Evolutionary conservation across 225 moss, liverwort and hornwort genomes (phyloP).

Genomic region (Physcomitrium patens): DNA sequence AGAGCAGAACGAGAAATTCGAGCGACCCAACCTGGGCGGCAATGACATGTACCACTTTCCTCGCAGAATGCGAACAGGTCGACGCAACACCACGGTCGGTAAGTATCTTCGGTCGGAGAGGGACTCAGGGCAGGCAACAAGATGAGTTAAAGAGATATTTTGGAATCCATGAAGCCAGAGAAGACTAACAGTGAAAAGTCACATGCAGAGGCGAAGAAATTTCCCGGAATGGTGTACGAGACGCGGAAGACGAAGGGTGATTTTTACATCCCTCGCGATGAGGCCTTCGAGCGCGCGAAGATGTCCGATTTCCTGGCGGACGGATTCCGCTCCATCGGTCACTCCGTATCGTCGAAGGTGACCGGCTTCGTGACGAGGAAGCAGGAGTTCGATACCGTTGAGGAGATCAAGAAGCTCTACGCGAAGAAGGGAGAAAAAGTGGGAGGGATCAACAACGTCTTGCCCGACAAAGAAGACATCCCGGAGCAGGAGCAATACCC

Average conservation of each 20-base stretch:
- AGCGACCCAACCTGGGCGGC: slow-evolving; percentile 57
- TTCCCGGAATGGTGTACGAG: slow-evolving; percentile 14
- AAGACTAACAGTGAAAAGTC: neutral
- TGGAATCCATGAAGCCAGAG: neutral
- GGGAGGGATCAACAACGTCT: slow-evolving; percentile 32
- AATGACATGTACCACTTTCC: slow-evolving; percentile 48
- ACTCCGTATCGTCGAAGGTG: neutral
- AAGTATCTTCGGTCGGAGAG: neutral
- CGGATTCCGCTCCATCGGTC: slow-evolving; percentile 12
- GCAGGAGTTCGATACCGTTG: slow-evolving; percentile 18
- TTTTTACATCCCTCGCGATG: slow-evolving; percentile 72
- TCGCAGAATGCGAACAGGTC: slow-evolving; percentile 65
- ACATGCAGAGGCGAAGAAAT: slow-evolving; percentile 1
- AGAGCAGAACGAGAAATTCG: slow-evolving; percentile 30
- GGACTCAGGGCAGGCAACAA: too few relatives aligned
- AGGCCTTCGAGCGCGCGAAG: slow-evolving; percentile 59
- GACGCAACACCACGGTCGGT: slow-evolving; percentile 38
- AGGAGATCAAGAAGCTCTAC: slow-evolving; percentile 46
- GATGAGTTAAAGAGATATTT: neutral
- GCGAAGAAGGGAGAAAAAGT: neutral
- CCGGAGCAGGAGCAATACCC: neutral
- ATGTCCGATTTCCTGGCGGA: slow-evolving; percentile 51
- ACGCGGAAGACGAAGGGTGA: neutral
- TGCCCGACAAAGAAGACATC: slow-evolving; percentile 9
- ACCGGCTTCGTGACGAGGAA: neutral